These are phyloP conservation scores for Cochlearia excelsa DNA, from an alignment of 345 rosid genomes.

Conservation along the genomic window DNA sequence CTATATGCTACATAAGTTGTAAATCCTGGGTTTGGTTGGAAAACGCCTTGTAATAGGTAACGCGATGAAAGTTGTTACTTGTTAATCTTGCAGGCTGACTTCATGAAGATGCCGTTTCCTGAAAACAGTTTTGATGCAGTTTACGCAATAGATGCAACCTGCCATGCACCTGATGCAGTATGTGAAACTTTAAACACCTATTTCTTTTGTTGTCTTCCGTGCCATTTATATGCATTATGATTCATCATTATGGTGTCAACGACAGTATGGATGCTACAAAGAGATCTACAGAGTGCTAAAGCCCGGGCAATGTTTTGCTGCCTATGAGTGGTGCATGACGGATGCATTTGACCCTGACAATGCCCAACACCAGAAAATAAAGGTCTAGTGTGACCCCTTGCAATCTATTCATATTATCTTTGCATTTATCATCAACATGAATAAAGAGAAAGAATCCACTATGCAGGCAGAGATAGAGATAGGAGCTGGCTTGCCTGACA, in stretches of 20 bases:
- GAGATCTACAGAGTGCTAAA: slow-evolving; percentile 91
- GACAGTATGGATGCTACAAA: slow-evolving; percentile 85
- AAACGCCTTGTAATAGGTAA: neutral
- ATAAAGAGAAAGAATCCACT: slow-evolving; percentile 12
- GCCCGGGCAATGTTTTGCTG: slow-evolving; percentile 91
- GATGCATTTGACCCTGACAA: slow-evolving; percentile 74
- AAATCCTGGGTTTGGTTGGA: neutral
- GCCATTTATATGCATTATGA: slow-evolving; percentile 1
- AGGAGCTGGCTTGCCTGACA: slow-evolving; percentile 94
- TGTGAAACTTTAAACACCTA: slow-evolving; percentile 29
- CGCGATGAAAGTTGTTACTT: slow-evolving; percentile 5
- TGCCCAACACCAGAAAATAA: slow-evolving; percentile 69
- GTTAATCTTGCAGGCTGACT: slow-evolving; percentile 71
- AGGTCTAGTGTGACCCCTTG: slow-evolving; percentile 44
- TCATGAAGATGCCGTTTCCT: slow-evolving; percentile 98
- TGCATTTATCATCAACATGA: slow-evolving; percentile 6
- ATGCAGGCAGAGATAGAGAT: slow-evolving; percentile 81
- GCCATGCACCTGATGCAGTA: slow-evolving; percentile 99
- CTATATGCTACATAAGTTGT: slow-evolving; percentile 1
- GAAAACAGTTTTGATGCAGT: slow-evolving; percentile 85
- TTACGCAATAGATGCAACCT: slow-evolving; percentile 97
- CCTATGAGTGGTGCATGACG: slow-evolving; percentile 99
- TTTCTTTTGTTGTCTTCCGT: slow-evolving; percentile 23
- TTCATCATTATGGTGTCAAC: slow-evolving; percentile 7
- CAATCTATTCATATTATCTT: neutral